These are phyloP conservation scores for Kalanchoe fedtschenkoi DNA, from an alignment of 164 flowering plant genomes.

Conservation along the genomic window DNA sequence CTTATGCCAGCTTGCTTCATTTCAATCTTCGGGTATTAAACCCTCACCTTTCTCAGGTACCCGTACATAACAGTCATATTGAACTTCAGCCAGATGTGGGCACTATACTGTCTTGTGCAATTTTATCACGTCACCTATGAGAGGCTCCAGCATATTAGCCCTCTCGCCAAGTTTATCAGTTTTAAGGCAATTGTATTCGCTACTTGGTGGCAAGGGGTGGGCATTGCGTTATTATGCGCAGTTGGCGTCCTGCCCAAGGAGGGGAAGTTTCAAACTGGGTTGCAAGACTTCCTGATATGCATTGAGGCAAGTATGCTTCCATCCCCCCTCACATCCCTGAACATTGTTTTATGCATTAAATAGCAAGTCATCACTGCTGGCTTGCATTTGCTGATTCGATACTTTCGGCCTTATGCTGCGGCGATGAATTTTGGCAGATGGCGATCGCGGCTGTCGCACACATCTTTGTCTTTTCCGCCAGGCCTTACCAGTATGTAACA, in stretches of 20 bases:
- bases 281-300: slow-evolving; percentile 84
- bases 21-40: neutral
- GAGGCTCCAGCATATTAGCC: slow-evolving; percentile 54
- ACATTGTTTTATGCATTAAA: neutral
- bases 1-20: slow-evolving; percentile 25
- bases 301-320: slow-evolving; percentile 49
- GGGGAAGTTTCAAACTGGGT: slow-evolving; percentile 44
- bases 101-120: slow-evolving; percentile 80
- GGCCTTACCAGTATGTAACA: slow-evolving; percentile 47
- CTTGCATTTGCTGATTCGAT: neutral
- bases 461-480: slow-evolving; percentile 59
- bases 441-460: slow-evolving; percentile 86
- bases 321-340: neutral
- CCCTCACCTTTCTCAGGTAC: slow-evolving; percentile 40
- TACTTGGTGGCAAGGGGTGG: slow-evolving; percentile 99
- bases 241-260: slow-evolving; percentile 46
- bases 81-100: slow-evolving; percentile 99
- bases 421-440: slow-evolving; percentile 39
- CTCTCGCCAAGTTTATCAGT: slow-evolving; percentile 85
- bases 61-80: slow-evolving; percentile 73
- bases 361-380: neutral
- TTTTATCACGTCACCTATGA: slow-evolving; percentile 76
- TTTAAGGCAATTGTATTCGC: slow-evolving; percentile 94
- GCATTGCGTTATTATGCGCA: slow-evolving; percentile 55
- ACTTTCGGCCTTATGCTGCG: neutral